These are phyloP conservation scores for Russula sp. DNA, from an alignment of 768 basidiomycete species.

Conservation along the genomic window DNA sequence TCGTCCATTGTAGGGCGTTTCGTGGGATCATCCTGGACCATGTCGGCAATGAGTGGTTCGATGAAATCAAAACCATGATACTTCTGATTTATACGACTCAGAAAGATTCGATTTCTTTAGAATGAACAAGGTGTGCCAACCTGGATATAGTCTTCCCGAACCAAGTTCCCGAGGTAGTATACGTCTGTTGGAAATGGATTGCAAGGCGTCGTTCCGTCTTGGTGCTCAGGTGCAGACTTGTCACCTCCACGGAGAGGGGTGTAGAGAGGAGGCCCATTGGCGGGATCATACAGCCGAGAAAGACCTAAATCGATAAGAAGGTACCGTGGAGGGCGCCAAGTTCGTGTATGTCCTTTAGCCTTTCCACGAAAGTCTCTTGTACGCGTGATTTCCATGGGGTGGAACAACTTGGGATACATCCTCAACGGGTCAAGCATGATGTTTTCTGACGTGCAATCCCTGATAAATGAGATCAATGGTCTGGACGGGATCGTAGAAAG, in stretches of 20 bases:
- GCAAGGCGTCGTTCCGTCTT: neutral
- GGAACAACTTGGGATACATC: slow-evolving; percentile 19
- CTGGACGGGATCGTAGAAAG: neutral
- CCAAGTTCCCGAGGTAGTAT: slow-evolving; percentile 27
- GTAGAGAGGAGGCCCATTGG: slow-evolving; percentile 17
- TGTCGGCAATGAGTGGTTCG: slow-evolving; percentile 24
- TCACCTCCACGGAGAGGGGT: slow-evolving; percentile 26
- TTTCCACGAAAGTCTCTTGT: slow-evolving; percentile 8
- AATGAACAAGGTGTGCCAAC: neutral
- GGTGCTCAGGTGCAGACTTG: slow-evolving; percentile 28
- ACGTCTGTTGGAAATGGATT: slow-evolving; percentile 29
- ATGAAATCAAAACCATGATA: slow-evolving; percentile 16
- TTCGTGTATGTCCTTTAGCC: slow-evolving; percentile 24
- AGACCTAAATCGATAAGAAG: slow-evolving; percentile 31
- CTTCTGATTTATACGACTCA: slow-evolving; percentile 3
- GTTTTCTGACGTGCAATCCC: slow-evolving; percentile 13
- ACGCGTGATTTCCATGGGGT: slow-evolving; percentile 3
- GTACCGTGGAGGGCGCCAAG: slow-evolving; percentile 26
- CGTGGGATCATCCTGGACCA: too few species aligned
- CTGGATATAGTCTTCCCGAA: slow-evolving; percentile 18
- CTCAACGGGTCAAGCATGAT: slow-evolving; percentile 19
- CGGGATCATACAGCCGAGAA: slow-evolving; percentile 23
- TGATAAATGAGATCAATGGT: neutral
- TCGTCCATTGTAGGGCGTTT: too few species aligned
- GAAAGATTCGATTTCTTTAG: neutral